Percentiles rank a stretch among this genome's conserved stretches.
phyloP scores from a whole-genome alignment of 768 basidiomycete genomes.

The Pleurotus ostreatus region DNA sequence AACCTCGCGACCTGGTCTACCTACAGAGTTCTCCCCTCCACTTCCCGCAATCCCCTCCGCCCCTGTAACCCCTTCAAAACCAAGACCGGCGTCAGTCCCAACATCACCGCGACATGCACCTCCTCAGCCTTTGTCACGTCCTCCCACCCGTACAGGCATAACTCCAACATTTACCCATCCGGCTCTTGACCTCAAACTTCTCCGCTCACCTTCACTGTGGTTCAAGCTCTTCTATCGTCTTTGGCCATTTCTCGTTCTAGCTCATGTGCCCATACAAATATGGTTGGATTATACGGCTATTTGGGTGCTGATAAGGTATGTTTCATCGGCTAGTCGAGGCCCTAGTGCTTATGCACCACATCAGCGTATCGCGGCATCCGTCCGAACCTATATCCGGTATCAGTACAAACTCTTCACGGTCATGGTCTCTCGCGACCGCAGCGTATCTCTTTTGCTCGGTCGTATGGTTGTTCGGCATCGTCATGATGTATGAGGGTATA shows the following conservation, averaged over 20 bases:
- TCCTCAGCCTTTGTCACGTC: conserved; percentile 22
- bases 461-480: conserved; percentile 68
- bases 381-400: conserved; percentile 57
- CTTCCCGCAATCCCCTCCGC: conserved; percentile 18
- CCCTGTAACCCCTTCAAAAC: not conserved
- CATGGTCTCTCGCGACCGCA: conserved; percentile 70
- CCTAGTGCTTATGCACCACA: not conserved
- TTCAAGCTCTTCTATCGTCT: conserved; percentile 63
- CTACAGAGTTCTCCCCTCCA: not conserved
- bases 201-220: conserved; percentile 54
- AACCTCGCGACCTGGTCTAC: not conserved
- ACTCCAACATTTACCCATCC: conserved; percentile 67
- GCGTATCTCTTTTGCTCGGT: conserved; percentile 84
- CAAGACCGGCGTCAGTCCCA: conserved; percentile 30
- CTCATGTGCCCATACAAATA: conserved; percentile 70
- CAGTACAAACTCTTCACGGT: conserved; percentile 53
- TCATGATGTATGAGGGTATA: conserved; percentile 72
- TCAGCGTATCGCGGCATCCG: conserved; percentile 72
- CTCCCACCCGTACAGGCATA: conserved; percentile 28
- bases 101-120: conserved; percentile 28
- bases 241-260: conserved; percentile 67
- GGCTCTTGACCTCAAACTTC: conserved; percentile 62
- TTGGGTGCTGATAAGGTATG: conserved; percentile 81
- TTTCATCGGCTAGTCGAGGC: conserved; percentile 1
- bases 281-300: conserved; percentile 90